Evolutionary conservation across 345 rosid species (phyloP).

Genomic region (Leavenworthia alabamica): DNA sequence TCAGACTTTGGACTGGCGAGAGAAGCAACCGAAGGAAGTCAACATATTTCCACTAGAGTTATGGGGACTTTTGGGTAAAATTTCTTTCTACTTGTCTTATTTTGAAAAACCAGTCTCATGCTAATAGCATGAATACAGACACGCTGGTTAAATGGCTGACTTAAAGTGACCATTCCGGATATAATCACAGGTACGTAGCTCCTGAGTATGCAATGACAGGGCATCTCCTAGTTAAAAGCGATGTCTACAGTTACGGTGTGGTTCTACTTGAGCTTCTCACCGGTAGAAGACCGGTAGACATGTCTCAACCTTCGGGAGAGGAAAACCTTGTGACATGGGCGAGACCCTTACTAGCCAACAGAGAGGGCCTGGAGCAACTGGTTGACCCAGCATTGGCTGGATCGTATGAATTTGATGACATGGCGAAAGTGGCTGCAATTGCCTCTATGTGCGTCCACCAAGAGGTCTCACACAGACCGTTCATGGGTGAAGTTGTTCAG

Average conservation of each 20-base stretch:
- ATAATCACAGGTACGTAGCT: slow-evolving; percentile 79
- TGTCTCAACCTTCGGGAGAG: slow-evolving; percentile 96
- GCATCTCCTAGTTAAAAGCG: slow-evolving; percentile 96
- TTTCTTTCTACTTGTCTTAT: not conserved
- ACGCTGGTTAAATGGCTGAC: not conserved
- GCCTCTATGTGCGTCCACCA: slow-evolving; percentile 98
- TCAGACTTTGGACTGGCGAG: slow-evolving; percentile 98
- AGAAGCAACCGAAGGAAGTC: slow-evolving; percentile 99
- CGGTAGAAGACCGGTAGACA: slow-evolving; percentile 96
- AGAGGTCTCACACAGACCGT: slow-evolving; percentile 89
- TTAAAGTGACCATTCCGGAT: not conserved
- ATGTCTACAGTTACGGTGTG: slow-evolving; percentile 96
- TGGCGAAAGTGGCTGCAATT: slow-evolving; percentile 97
- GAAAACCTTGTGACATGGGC: slow-evolving; percentile 99
- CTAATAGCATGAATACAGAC: slow-evolving; percentile 1
- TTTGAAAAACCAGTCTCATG: not conserved
- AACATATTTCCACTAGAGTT: slow-evolving; percentile 91
- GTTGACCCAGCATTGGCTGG: slow-evolving; percentile 79
- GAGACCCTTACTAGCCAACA: slow-evolving; percentile 69
- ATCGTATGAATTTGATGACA: slow-evolving; percentile 71
- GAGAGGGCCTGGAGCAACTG: slow-evolving; percentile 82
- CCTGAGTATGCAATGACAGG: slow-evolving; percentile 99
- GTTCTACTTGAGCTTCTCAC: slow-evolving; percentile 97
- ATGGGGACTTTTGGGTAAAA: slow-evolving; percentile 99
- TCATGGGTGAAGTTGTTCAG: slow-evolving; percentile 99